Evolutionary conservation across 495 filamentous ascomycete species (phyloP).

Genomic region (Neurospora sp.): DNA sequence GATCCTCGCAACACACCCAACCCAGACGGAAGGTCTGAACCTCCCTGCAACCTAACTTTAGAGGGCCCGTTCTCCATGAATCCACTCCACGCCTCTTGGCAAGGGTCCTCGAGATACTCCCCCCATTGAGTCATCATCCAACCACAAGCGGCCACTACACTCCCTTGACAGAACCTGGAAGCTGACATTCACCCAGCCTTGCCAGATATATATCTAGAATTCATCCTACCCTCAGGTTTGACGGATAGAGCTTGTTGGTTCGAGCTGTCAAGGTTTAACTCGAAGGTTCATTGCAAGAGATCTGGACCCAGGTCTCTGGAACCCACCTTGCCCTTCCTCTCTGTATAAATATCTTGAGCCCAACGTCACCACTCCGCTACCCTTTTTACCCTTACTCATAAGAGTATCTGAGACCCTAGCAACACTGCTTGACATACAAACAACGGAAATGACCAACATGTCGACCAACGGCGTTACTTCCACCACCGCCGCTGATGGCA

Average conservation of each 20-base stretch:
- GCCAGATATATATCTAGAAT: not conserved
- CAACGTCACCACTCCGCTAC: not conserved
- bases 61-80: not conserved
- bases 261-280: not conserved
- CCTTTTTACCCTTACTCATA: not conserved
- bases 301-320: not conserved
- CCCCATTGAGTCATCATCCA: not conserved
- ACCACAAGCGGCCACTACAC: not conserved
- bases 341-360: not conserved
- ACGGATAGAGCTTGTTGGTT: not conserved
- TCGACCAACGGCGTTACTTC: slow-evolving; percentile 32
- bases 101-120: not conserved
- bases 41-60: not conserved
- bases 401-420: not conserved
- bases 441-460: slow-evolving; percentile 19
- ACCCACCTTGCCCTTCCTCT: not conserved
- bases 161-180: not conserved
- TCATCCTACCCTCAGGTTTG: not conserved
- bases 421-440: not conserved
- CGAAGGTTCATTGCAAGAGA: not conserved
- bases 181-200: not conserved
- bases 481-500: slow-evolving; percentile 15
- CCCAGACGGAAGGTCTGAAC: not conserved
- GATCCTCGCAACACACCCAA: not conserved
- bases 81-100: not conserved